Percentiles rank a stretch among this genome's conserved stretches.
Evolutionary conservation across 495 filamentous ascomycete species (phyloP).

Genomic region (Penicillium crystallinum): DNA sequence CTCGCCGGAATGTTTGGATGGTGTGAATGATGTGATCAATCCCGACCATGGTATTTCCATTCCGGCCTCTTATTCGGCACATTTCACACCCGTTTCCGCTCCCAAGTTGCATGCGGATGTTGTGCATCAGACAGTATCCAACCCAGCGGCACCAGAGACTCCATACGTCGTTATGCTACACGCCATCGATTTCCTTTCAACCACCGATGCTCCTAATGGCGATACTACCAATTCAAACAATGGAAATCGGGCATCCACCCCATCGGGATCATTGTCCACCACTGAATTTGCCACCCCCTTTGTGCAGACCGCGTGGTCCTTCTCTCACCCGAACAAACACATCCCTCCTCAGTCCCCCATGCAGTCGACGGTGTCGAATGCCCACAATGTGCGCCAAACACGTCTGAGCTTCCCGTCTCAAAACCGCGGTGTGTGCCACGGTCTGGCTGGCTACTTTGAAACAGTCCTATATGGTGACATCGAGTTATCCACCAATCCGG

Average conservation of each 20-base stretch:
- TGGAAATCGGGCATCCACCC: conserved; percentile 26
- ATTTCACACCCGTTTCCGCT: conserved; percentile 84
- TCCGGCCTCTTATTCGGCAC: conserved; percentile 84
- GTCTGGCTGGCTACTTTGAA: conserved; percentile 93
- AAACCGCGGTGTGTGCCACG: conserved; percentile 79
- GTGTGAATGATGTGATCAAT: conserved; percentile 78
- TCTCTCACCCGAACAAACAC: conserved; percentile 42
- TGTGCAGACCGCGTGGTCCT: conserved; percentile 46
- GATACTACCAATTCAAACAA: conserved; percentile 11
- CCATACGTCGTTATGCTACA: conserved; percentile 94
- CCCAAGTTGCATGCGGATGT: conserved; percentile 83
- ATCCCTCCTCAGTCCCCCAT: conserved; percentile 32
- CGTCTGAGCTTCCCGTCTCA: conserved; percentile 66
- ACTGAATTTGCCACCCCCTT: conserved; percentile 30
- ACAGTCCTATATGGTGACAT: conserved; percentile 77
- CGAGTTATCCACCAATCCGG: conserved; percentile 88
- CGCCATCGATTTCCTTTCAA: conserved; percentile 72
- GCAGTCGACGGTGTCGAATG: conserved; percentile 54
- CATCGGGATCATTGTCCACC: conserved; percentile 24
- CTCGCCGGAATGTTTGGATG: conserved; percentile 84
- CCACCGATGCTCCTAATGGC: conserved; percentile 22
- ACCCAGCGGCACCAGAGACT: conserved; percentile 67
- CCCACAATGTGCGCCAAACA: conserved; percentile 79
- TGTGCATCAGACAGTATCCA: conserved; percentile 50
- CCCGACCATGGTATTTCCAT: conserved; percentile 84